A percentile compares a stretch with the other conserved stretches of the same genome.
phyloP scores from a whole-genome alignment of 1,139 yeast species.

The Lodderomyces parapsilosis region DNA sequence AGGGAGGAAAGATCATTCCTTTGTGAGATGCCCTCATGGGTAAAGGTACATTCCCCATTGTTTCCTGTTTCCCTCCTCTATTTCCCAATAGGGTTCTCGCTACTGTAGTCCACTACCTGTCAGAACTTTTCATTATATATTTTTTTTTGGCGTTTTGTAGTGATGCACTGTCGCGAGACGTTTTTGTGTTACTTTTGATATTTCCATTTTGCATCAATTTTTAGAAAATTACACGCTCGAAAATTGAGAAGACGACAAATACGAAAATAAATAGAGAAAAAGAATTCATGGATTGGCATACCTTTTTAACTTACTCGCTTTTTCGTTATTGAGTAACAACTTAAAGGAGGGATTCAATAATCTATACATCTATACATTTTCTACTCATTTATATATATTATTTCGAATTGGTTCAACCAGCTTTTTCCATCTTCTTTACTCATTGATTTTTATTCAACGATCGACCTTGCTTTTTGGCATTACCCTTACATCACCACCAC shows the following conservation, averaged over 20 bases:
- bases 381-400: background rate
- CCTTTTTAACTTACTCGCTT: background rate
- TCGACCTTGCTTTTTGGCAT: background rate
- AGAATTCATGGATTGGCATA: no score
- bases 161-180: background rate
- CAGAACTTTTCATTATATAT: no score
- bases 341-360: background rate
- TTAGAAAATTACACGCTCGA: background rate
- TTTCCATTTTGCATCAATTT: background rate
- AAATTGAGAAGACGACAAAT: background rate
- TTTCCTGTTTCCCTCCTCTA: no score
- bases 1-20: no score
- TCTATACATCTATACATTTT: background rate
- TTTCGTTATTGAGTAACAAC: slow-evolving; percentile 1
- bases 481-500: no score
- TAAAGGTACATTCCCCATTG: no score
- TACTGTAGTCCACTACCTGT: no score
- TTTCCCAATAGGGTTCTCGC: no score
- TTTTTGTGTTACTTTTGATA: background rate
- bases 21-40: no score
- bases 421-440: background rate
- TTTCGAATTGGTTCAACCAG: no score
- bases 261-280: background rate
- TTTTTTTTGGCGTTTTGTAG: no score
- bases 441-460: no score